A percentile compares a stretch with the other conserved stretches of the same genome.
Conservation (phyloP, 352 stramenopile genomes). For the Pythium apleroticum region DNA sequence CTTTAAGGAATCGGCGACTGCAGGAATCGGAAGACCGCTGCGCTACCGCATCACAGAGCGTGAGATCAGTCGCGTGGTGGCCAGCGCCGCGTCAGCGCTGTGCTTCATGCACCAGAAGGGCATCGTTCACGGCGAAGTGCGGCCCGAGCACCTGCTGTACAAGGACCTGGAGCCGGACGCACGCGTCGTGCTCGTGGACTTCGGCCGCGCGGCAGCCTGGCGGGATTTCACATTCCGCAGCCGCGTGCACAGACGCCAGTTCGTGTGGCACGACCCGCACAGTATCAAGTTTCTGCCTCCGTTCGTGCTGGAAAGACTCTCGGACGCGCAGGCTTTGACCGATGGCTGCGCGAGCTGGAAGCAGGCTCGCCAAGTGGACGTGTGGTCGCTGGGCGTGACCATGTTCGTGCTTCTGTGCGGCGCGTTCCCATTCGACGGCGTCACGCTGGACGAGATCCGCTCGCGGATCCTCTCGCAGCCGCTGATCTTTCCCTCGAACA, state of each 20-base stretch:
- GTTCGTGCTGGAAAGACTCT: constrained; percentile 39
- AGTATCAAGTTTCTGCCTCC: constrained; percentile 67
- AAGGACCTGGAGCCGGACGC: constrained; percentile 61
- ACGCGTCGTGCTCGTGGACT: constrained; percentile 61
- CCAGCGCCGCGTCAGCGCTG: constrained; percentile 43
- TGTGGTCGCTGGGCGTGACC: constrained; percentile 73
- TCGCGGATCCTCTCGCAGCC: constrained; percentile 24
- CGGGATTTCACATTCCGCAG: constrained; percentile 31
- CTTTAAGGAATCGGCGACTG: neutral
- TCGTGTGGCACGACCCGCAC: constrained; percentile 61
- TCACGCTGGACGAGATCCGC: constrained; percentile 27
- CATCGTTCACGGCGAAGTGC: constrained; percentile 66
- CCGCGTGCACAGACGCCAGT: constrained; percentile 24
- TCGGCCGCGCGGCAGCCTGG: constrained; percentile 60
- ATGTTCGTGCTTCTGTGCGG: constrained; percentile 70
- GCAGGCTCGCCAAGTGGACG: constrained; percentile 65
- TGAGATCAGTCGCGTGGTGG: constrained; percentile 56
- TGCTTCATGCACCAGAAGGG: constrained; percentile 53
- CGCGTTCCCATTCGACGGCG: constrained; percentile 49
- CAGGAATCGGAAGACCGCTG: neutral
- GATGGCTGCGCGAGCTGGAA: constrained; percentile 43
- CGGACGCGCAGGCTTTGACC: constrained; percentile 2
- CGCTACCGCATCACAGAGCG: constrained; percentile 43
- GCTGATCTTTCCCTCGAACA: constrained; percentile 31
- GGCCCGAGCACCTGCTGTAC: constrained; percentile 76